Evolutionary conservation across 345 rosid species (phyloP).

Genomic region (Populus pruinosa): DNA sequence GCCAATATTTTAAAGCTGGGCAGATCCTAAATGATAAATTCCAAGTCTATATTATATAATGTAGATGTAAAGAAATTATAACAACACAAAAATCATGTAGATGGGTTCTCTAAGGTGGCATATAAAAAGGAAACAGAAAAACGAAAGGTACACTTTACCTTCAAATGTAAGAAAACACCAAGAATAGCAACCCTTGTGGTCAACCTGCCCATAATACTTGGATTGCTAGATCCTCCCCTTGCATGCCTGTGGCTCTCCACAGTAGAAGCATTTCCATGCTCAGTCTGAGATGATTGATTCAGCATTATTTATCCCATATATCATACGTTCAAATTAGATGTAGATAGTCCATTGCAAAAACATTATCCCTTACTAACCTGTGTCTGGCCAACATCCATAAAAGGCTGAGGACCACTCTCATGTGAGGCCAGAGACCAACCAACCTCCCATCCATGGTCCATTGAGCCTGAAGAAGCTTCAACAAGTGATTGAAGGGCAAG

Average conservation of each 20-base stretch:
- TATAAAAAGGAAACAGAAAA: slow-evolving; percentile 2
- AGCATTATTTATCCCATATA: not conserved
- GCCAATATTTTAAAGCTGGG: slow-evolving; percentile 41
- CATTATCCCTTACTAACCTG: slow-evolving; percentile 26
- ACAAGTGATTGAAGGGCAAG: slow-evolving; percentile 66
- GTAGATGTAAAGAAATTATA: not conserved
- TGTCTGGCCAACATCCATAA: slow-evolving; percentile 27
- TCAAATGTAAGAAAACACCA: slow-evolving; percentile 46
- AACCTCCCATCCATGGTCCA: slow-evolving; percentile 78
- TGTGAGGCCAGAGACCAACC: slow-evolving; percentile 87
- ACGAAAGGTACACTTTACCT: slow-evolving; percentile 37
- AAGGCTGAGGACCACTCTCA: slow-evolving; percentile 38
- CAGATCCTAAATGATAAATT: slow-evolving; percentile 46
- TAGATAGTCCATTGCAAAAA: not conserved
- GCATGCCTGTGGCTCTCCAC: slow-evolving; percentile 33
- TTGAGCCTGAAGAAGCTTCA: slow-evolving; percentile 64
- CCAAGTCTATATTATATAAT: slow-evolving; percentile 8
- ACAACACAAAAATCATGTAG: not conserved
- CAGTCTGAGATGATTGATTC: slow-evolving; percentile 31
- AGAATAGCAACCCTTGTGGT: slow-evolving; percentile 78
- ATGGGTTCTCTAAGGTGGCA: not conserved
- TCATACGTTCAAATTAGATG: not conserved
- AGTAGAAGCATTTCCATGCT: slow-evolving; percentile 28
- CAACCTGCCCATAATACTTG: slow-evolving; percentile 49
- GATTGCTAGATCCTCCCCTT: slow-evolving; percentile 42